Base-by-base conservation (phyloP, 345 rosid species). In the Gynandropsis gynandra region DNA sequence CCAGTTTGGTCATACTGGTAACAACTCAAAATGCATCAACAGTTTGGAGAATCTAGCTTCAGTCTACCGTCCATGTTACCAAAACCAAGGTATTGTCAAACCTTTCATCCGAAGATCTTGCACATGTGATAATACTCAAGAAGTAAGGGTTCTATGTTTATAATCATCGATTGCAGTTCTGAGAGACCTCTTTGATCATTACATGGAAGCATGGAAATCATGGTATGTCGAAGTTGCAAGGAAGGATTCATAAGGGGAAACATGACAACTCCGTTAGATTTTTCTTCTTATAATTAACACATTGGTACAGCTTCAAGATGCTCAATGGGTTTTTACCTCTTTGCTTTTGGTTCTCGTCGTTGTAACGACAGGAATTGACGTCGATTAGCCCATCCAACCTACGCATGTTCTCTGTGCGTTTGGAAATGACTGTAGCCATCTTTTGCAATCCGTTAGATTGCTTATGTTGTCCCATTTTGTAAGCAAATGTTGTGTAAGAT, bases 191-290 rank as follows among this genome's bases (percentile, higher is more conserved):
- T 90, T 90, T 64, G 63, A 73, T 20, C 96, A 90, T 75, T 90
- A 83, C 72, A 71, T 73, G 81, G 95, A 87, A 49, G 98, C 96
- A 19, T 90, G 96, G 96, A 72, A 77, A 51, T 73, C 85, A 61
- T 90, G 96, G 95, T 83, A 69, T 73, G 66, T 78, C 7, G 85
- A 83, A 76, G 82, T 84, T 33, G 81, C 76, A 10, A 80, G 61
- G 62, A 75, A 67, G 69, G 71, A 72, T 56, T 70, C 79, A 16
- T 44, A 50, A 54, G 65, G 69, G 11, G 41, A 67, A 49, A 65
- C 55, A 51, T 66, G 65, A 8, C 52, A 42, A 36, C 66, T 17
- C 43, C 71, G 9, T 35, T 66, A 66, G 71, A 51, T 27, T 37
- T 15, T 39, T 52, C 39, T 10, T 14, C 36, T 37, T 18, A 14